phyloP scores from a whole-genome alignment of 768 basidiomycete genomes.

The Amanita rimosa region DNA sequence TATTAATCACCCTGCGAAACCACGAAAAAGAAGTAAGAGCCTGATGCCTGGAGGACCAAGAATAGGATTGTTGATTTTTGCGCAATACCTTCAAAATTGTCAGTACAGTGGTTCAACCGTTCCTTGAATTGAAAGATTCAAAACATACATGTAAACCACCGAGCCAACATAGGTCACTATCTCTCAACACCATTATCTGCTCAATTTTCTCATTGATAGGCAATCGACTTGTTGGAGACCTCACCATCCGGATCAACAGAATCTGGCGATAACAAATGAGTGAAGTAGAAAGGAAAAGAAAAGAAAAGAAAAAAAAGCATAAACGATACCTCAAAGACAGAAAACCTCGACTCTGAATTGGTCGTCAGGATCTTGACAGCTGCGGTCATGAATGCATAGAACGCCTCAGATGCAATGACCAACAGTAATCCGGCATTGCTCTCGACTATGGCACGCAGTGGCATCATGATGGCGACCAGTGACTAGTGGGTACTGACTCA shows the following conservation, averaged over 20 bases:
- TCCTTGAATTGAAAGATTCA: no score
- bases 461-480: no score
- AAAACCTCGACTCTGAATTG: neutral
- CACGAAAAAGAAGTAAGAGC: constrained; percentile 41
- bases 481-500: no score
- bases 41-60: constrained; percentile 64
- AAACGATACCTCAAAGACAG: neutral
- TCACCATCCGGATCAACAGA: neutral
- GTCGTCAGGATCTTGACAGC: neutral
- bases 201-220: neutral
- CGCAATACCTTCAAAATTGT: constrained; percentile 23
- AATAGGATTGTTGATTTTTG: constrained; percentile 38
- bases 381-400: neutral
- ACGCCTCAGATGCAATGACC: neutral
- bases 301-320: no score
- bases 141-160: constrained; percentile 2
- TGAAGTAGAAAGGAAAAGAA: no score
- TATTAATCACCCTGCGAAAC: constrained; percentile 46
- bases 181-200: neutral
- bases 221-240: neutral
- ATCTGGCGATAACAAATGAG: neutral
- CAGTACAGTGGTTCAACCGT: no score
- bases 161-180: neutral
- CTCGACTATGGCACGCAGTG: neutral
- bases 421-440: neutral